phyloP scores from a whole-genome alignment of 2,329 filamentous ascomycete species.

The Epichloe festucae region DNA sequence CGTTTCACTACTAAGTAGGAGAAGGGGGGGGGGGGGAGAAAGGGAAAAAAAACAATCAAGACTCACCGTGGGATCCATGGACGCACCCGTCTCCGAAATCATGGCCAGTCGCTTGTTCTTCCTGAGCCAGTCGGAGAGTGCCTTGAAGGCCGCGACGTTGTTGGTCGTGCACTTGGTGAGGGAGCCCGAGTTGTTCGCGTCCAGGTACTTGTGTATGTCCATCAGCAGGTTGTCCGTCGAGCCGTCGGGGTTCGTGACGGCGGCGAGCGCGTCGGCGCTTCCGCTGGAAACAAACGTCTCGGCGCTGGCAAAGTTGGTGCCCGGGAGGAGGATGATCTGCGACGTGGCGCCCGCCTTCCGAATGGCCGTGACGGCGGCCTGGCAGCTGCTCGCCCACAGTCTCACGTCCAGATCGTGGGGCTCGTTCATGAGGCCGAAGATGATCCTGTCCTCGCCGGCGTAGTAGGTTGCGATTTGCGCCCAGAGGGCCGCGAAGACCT shows the following conservation, averaged over 20 bases:
- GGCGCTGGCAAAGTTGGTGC: slow-evolving; percentile 44
- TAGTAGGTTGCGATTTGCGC: slow-evolving; percentile 45
- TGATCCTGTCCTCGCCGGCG: slow-evolving; percentile 34
- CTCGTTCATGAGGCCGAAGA: slow-evolving; percentile 59
- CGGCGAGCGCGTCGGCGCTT: slow-evolving; percentile 36
- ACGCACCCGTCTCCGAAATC: slow-evolving; percentile 40
- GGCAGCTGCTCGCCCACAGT: slow-evolving; percentile 46
- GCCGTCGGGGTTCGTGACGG: slow-evolving; percentile 46
- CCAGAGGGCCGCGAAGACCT: slow-evolving; percentile 47
- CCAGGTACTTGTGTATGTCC: slow-evolving; percentile 49
- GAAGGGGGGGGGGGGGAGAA: neutral
- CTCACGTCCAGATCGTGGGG: slow-evolving; percentile 46
- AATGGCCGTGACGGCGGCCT: slow-evolving; percentile 52
- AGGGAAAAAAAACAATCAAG: neutral
- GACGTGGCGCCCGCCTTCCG: slow-evolving; percentile 48
- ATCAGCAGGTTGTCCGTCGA: slow-evolving; percentile 42
- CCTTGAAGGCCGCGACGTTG: slow-evolving; percentile 34
- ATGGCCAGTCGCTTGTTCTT: slow-evolving; percentile 34
- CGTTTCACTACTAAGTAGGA: neutral
- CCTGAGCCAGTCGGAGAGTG: slow-evolving; percentile 33
- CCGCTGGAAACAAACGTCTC: slow-evolving; percentile 34
- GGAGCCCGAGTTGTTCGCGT: slow-evolving; percentile 42
- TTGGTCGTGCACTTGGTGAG: slow-evolving; percentile 38
- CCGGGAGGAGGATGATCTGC: slow-evolving; percentile 48
- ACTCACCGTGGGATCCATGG: slow-evolving; percentile 25